Conservation (phyloP, 2,329 filamentous ascomycete species). For the Chaetomiaceae sp. region DNA sequence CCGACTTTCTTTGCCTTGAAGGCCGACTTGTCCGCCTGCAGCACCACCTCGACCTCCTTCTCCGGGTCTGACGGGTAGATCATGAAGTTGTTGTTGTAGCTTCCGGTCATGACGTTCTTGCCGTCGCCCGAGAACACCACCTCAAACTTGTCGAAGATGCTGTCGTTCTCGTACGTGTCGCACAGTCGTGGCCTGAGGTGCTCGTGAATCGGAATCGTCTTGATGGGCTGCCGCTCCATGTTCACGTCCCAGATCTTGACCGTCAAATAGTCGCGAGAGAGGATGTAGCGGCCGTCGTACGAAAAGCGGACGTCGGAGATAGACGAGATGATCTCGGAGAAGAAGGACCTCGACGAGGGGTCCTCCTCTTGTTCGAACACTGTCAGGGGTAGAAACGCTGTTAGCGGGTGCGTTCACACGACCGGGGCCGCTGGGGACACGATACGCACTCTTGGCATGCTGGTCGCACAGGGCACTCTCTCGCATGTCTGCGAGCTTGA, state of each 20-base stretch:
- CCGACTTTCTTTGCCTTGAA: constrained; percentile 99
- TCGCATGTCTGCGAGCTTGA: constrained; percentile 98
- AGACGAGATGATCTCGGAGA: constrained; percentile 98
- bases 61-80: constrained; percentile 96
- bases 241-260: constrained; percentile 99
- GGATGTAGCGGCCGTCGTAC: constrained; percentile 90
- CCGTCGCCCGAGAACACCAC: constrained; percentile 97
- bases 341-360: constrained; percentile 93
- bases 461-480: constrained; percentile 94
- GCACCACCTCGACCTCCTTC: constrained; percentile 92
- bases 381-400: constrained; percentile 36
- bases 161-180: constrained; percentile 98
- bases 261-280: constrained; percentile 94
- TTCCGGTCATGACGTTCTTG: constrained; percentile 99
- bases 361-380: constrained; percentile 99
- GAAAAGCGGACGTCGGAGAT: constrained; percentile 99
- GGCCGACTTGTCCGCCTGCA: constrained; percentile 96
- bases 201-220: constrained; percentile 98
- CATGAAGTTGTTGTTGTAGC: constrained; percentile 99
- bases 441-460: constrained; percentile 81
- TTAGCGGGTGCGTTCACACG: constrained; percentile 9
- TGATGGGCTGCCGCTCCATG: constrained; percentile 95
- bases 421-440: constrained; percentile 1
- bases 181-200: constrained; percentile 89
- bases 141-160: constrained; percentile 99